A percentile compares a stretch with the other conserved stretches of the same genome.
These are phyloP conservation scores for Tagetes patula DNA, from an alignment of 129 eudicot species.

Conservation along the genomic window DNA sequence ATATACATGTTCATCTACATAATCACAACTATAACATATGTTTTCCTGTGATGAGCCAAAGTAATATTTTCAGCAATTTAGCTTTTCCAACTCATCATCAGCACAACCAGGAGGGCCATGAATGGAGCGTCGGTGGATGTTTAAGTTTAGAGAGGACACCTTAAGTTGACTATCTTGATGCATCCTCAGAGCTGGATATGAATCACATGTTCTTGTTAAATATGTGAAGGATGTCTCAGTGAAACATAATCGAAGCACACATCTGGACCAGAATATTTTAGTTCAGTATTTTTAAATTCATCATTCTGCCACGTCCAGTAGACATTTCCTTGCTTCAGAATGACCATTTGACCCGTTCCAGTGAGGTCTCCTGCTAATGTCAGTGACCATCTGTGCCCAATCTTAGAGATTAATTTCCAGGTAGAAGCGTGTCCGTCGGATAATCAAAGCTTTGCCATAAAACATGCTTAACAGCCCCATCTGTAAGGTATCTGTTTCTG, in stretches of 20 bases:
- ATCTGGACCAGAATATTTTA: neutral
- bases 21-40: neutral
- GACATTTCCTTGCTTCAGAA: conserved; percentile 29
- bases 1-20: conserved; percentile 22
- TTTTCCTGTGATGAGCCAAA: no score
- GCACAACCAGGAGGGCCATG: conserved; percentile 24
- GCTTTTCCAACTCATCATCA: conserved; percentile 17
- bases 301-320: conserved; percentile 40
- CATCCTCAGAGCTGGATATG: conserved; percentile 26
- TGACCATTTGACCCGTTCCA: conserved; percentile 27
- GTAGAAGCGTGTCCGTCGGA: conserved; percentile 36
- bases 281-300: conserved; percentile 14
- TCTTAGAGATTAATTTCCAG: conserved; percentile 35
- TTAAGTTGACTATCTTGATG: conserved; percentile 7
- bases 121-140: neutral
- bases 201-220: conserved; percentile 14
- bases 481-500: no score
- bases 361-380: conserved; percentile 13
- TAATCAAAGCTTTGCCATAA: conserved; percentile 46
- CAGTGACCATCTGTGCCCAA: conserved; percentile 40
- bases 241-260: conserved; percentile 20
- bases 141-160: neutral
- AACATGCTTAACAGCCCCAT: conserved; percentile 26
- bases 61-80: conserved; percentile 31
- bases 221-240: conserved; percentile 35